A percentile compares a stretch with the other conserved stretches of the same genome.
Evolutionary conservation across 2,329 filamentous ascomycete species (phyloP).

Genomic region (Colletotrichum magnum): DNA sequence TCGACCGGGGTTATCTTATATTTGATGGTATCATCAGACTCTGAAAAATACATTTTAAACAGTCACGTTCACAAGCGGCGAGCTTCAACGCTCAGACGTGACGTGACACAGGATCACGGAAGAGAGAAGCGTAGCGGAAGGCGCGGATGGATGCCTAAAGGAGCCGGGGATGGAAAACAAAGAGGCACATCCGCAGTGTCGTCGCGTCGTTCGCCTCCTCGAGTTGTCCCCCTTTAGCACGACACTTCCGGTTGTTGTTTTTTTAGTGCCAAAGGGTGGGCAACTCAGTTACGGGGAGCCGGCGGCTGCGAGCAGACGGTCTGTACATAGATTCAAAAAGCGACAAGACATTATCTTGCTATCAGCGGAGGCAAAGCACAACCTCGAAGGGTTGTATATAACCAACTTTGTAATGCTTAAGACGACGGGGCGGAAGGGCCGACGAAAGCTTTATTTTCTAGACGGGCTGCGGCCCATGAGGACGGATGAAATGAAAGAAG

Average conservation of each 20-base stretch:
- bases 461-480: constrained; percentile 12
- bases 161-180: background rate
- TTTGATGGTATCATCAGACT: background rate
- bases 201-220: constrained; percentile 31
- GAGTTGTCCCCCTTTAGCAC: background rate
- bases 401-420: constrained; percentile 39
- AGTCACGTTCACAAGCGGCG: background rate
- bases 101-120: background rate
- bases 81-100: background rate
- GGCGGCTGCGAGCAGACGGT: constrained; percentile 35
- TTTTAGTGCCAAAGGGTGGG: background rate
- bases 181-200: constrained; percentile 26
- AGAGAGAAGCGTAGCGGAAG: constrained; percentile 6
- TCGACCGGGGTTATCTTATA: background rate
- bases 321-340: constrained; percentile 32
- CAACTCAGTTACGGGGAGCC: background rate
- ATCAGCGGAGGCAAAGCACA: constrained; percentile 15
- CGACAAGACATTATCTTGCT: constrained; percentile 24
- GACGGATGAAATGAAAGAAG: constrained; percentile 36
- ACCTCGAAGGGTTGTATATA: constrained; percentile 35
- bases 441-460: constrained; percentile 17
- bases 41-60: background rate
- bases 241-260: no score
- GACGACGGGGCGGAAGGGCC: constrained; percentile 4
- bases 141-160: constrained; percentile 18